Percentiles rank a stretch among this genome's conserved stretches.
Conservation (phyloP, 768 basidiomycete species). For the Lactifluus pinguis region DNA sequence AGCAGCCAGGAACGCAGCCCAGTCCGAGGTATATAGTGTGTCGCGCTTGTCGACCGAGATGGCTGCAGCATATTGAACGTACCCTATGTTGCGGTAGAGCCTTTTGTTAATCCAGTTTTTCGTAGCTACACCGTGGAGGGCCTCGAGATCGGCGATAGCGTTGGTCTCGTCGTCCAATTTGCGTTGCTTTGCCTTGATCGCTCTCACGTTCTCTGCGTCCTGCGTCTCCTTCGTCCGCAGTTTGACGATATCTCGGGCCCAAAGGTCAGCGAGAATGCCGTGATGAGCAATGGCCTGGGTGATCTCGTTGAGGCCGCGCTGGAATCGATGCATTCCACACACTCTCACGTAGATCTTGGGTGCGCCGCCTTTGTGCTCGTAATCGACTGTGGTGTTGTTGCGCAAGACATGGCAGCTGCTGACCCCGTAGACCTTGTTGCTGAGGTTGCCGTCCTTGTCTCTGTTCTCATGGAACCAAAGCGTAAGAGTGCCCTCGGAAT, state of each 20-base stretch:
- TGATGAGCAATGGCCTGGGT: neutral
- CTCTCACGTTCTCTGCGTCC: neutral
- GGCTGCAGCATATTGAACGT: constrained; percentile 17
- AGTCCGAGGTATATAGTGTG: constrained; percentile 23
- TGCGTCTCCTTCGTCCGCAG: neutral
- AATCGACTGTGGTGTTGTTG: constrained; percentile 22
- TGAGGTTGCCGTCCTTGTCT: constrained; percentile 19
- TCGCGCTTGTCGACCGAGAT: constrained; percentile 20
- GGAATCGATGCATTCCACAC: neutral
- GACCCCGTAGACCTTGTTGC: constrained; percentile 24
- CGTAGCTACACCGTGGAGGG: constrained; percentile 21
- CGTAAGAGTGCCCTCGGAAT: neutral
- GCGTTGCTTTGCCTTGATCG: neutral
- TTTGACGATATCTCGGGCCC: neutral
- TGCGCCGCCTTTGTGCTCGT: neutral
- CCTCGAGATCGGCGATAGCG: constrained; percentile 17
- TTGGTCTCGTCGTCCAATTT: neutral
- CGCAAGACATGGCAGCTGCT: constrained; percentile 27
- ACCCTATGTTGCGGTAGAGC: constrained; percentile 22
- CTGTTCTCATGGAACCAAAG: neutral
- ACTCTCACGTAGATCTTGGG: neutral
- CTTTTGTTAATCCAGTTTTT: constrained; percentile 20
- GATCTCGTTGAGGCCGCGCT: neutral
- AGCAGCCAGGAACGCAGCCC: constrained; percentile 24
- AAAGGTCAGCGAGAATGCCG: neutral